Base-by-base conservation (phyloP, 2,329 filamentous ascomycete genomes). In the Talaromyces sp. region DNA sequence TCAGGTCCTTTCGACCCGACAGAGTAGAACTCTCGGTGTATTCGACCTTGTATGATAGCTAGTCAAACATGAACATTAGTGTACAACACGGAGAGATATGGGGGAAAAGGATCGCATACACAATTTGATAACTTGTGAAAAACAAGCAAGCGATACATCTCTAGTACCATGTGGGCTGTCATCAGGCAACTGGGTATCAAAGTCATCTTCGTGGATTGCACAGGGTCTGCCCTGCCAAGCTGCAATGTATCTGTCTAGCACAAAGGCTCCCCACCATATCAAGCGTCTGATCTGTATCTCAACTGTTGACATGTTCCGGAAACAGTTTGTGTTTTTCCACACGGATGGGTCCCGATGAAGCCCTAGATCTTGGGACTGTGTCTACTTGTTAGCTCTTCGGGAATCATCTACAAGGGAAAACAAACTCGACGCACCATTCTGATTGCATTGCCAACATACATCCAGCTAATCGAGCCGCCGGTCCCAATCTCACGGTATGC, bases 231-330 rank as follows among this genome's bases (percentile, higher is more conserved):
- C 60, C 41, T 62, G 60, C 60, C 60, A 62, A 29, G 60, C 60
- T 9, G 60, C 56, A 35, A 62, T 60, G 27, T 62, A 62, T 57
- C 60, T 19, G 46, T 62, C 60, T 5, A 62, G 53, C n/a, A 62
- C 60, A 57, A 62, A 62, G 27, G 58, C 54, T 5, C 60, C 60
- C 60, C 60, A 62, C 60, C 60, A 62, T 41, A 62, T 62, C 31
- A 59, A n/a, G 8, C 60, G 60, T 11, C 60, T 57, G 11, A 62
- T 59, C 13, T 62, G 60, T 26, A 62, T 59, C 13, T 62, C 60
- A 31, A 62, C 52, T 11, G 26, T 54, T 27, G 60, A 59, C 60
- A 62, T 62, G 38, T 59, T 62, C n/a, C 43, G 57, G 50, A 62
- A 62, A 41, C 60, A 62, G 19, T 52, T 24, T 26, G 57, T 59